Conservation (phyloP, 768 basidiomycete genomes). For the Suillus tomentosus region DNA sequence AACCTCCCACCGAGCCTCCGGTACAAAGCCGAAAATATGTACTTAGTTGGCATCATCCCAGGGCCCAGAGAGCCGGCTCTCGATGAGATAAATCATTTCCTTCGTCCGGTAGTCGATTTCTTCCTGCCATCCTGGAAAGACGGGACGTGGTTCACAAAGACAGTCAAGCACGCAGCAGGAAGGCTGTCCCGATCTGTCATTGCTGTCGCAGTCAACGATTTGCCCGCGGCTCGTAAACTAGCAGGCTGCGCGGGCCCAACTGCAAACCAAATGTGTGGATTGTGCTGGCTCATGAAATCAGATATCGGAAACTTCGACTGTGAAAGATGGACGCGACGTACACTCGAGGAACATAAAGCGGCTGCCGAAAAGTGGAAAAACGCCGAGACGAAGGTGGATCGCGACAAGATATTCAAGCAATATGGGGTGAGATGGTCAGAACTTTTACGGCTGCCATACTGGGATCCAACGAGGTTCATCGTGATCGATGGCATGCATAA, state of each 20-base stretch:
- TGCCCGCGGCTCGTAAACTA: no score
- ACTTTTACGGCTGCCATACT: conserved; percentile 36
- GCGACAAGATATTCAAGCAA: conserved; percentile 15
- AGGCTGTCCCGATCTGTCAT: conserved; percentile 31
- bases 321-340: conserved; percentile 25
- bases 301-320: conserved; percentile 30
- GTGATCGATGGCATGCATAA: conserved; percentile 41
- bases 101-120: no score
- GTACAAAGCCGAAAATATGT: conserved; percentile 4
- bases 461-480: conserved; percentile 28
- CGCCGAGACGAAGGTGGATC: conserved; percentile 19
- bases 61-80: no score
- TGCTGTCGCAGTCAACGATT: conserved; percentile 8
- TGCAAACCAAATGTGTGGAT: no score
- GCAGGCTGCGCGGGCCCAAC: no score
- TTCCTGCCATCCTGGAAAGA: conserved; percentile 27
- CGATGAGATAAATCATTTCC: no score
- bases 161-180: conserved; percentile 23
- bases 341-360: conserved; percentile 18
- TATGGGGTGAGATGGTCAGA: conserved; percentile 33
- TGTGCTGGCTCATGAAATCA: no score
- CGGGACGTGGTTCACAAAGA: conserved; percentile 32
- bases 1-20: conserved; percentile 25
- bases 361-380: conserved; percentile 25
- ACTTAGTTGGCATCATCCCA: no score